Base-by-base conservation (phyloP, 2,329 filamentous ascomycete species). In the Coleophoma eucalyptorum region DNA sequence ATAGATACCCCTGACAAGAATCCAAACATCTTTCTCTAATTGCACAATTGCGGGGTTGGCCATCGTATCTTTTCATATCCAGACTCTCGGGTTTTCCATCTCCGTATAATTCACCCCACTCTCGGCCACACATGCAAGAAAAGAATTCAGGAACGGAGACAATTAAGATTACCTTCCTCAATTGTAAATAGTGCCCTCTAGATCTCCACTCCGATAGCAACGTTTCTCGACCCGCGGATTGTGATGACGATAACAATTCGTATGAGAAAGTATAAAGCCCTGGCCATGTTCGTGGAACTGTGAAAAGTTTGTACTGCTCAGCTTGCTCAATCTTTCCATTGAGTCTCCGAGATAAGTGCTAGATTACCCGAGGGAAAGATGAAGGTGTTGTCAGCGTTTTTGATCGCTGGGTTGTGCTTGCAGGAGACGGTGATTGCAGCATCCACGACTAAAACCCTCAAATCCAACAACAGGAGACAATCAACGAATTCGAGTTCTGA, bases 181-280 rank as follows among this genome's bases (percentile, higher is more conserved):
- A 32, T n/a, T 13, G 42, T 44, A 8, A 18, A 38, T n/a, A 38
- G 13, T 38, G 35, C 42, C 26, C 6, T 26, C 26, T 26, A 26
- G 26, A 26, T 26, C 19, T 44, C 42, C 42, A 44, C 42, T 44
- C 20, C 20, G 42, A 44, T 44, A 44, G 42, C 26, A 44, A 44
- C 42, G 42, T 44, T 44, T 21, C 40, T 18, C 3, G 15, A 18
- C 15, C 12, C 6, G 35, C 18, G 15, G 6, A 38, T 38, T 6
- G 21, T 19, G 16, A 42, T 21, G 40, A 21, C n/a, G 40, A 16
- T 42, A 18, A 20, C 21, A 1, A 8, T 20, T 18, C 12, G 18
- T 21, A 8, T 20, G 16, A 18, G 16, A 7, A 21, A 12, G 19
- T 42, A 42, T 42, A 42, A 42, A 38, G 21, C 5, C 21, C 6